These are phyloP conservation scores for Funneliformis mosseae DNA, from an alignment of 192 early-diverging fungal genomes.

Conservation along the genomic window DNA sequence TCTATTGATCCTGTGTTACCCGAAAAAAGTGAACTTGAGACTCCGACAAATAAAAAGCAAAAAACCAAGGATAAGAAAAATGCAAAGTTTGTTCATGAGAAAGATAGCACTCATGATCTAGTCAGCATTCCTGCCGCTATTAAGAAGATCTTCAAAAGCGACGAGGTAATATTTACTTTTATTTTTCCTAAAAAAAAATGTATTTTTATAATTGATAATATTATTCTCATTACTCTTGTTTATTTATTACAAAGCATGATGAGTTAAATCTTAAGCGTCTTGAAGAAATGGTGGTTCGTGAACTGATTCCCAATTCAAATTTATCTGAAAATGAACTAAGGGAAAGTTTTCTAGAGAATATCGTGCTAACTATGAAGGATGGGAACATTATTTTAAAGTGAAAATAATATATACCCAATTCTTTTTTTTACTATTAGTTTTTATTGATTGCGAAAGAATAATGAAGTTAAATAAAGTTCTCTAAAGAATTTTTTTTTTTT, in stretches of 20 bases:
- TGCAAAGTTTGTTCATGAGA: background rate
- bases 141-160: background rate
- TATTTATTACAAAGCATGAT: background rate
- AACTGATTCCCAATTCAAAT: background rate
- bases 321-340: background rate
- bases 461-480: no score
- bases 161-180: background rate
- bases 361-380: background rate
- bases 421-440: background rate
- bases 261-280: background rate
- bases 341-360: background rate
- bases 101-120: background rate
- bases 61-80: background rate
- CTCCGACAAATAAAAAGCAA: background rate
- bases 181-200: background rate
- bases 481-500: no score
- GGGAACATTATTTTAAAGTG: background rate
- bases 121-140: background rate
- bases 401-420: background rate
- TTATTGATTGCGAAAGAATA: no score
- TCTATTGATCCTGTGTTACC: background rate
- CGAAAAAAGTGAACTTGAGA: background rate
- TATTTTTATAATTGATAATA: background rate
- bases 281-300: background rate
- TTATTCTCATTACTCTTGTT: background rate